Percentiles rank a stretch among this genome's conserved stretches.
phyloP scores from a whole-genome alignment of 2,329 filamentous ascomycete genomes.

The Fusarium ambrosium region DNA sequence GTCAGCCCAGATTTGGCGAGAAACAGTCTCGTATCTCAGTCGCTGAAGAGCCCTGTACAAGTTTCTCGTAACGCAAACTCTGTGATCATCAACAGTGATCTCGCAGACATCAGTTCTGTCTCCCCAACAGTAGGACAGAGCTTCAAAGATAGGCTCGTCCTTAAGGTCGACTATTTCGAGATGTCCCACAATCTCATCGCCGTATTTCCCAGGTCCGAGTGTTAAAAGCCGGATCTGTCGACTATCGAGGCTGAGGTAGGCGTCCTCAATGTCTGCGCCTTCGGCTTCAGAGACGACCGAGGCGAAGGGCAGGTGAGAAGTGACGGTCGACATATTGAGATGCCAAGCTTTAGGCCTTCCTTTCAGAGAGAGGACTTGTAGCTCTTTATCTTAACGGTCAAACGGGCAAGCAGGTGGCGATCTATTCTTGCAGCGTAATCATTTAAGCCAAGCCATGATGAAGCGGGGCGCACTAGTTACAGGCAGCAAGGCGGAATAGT shows the following conservation, averaged over 20 bases:
- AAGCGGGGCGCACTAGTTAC: not conserved
- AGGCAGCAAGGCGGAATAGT: not conserved
- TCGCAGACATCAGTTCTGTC: not conserved
- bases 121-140: conserved; percentile 5
- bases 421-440: no score
- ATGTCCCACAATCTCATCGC: not conserved
- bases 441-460: not conserved
- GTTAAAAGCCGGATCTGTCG: not conserved
- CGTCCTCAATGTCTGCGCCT: not conserved
- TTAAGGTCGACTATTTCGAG: not conserved
- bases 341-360: not conserved
- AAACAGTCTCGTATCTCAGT: not conserved
- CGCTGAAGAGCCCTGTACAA: not conserved
- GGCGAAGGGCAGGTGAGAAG: not conserved
- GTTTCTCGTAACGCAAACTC: not conserved
- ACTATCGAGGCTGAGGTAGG: not conserved
- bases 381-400: not conserved
- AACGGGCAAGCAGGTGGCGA: not conserved
- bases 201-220: not conserved
- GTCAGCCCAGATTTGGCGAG: not conserved
- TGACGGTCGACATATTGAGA: not conserved
- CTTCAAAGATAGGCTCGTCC: not conserved
- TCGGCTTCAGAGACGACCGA: not conserved
- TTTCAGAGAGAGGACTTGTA: not conserved
- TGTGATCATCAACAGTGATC: not conserved